These are phyloP conservation scores for Sporisorium exsertum DNA, from an alignment of 1,284 basidiomycete species.

Conservation along the genomic window DNA sequence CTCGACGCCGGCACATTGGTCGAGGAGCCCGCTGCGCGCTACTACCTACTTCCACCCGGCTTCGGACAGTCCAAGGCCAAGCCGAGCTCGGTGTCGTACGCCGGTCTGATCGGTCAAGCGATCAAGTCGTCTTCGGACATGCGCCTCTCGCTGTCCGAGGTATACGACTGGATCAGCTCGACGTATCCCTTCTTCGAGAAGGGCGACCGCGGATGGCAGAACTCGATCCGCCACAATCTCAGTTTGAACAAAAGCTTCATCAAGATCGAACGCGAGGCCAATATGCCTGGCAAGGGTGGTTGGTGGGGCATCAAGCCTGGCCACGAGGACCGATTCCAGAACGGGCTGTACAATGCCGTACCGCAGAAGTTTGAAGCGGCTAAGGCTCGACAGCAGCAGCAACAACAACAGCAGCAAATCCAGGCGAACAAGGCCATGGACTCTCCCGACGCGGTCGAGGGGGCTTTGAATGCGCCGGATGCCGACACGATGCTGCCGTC, in stretches of 20 bases:
- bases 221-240: slow-evolving; percentile 89
- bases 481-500: neutral
- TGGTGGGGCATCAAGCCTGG: slow-evolving; percentile 70
- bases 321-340: slow-evolving; percentile 66
- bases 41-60: slow-evolving; percentile 63
- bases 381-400: slow-evolving; percentile 39
- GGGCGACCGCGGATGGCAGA: slow-evolving; percentile 94
- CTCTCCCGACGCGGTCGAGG: slow-evolving; percentile 32
- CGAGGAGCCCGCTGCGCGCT: slow-evolving; percentile 62
- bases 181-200: slow-evolving; percentile 93
- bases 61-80: slow-evolving; percentile 60
- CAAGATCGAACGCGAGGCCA: slow-evolving; percentile 70
- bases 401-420: slow-evolving; percentile 23
- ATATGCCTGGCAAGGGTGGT: slow-evolving; percentile 71
- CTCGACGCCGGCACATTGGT: slow-evolving; percentile 61
- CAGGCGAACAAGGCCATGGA: slow-evolving; percentile 19
- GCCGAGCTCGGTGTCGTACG: slow-evolving; percentile 77
- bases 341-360: slow-evolving; percentile 58
- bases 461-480: slow-evolving; percentile 12
- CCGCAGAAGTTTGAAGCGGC: slow-evolving; percentile 51
- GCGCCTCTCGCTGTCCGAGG: slow-evolving; percentile 90
- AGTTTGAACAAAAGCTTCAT: slow-evolving; percentile 85
- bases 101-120: slow-evolving; percentile 94
- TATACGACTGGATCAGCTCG: slow-evolving; percentile 93
- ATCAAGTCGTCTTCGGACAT: slow-evolving; percentile 85